These are phyloP conservation scores for Globisporangium cylindrosporum DNA, from an alignment of 352 stramenopile genomes.

Conservation along the genomic window DNA sequence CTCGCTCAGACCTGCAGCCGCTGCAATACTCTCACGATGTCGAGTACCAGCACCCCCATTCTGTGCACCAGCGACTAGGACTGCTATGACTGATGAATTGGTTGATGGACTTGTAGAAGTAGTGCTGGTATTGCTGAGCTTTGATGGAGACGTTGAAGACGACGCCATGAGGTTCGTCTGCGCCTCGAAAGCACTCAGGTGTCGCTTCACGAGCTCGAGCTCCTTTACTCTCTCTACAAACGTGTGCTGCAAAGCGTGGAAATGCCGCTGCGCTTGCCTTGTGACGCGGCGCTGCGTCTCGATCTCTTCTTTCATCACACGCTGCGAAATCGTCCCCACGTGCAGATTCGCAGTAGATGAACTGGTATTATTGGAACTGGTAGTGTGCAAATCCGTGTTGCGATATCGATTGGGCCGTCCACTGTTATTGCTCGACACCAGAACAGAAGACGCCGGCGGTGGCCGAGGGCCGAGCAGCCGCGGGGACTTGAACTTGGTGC, in stretches of 20 bases:
- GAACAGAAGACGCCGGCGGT: background rate
- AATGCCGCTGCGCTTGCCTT: constrained; percentile 37
- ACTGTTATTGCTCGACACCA: constrained; percentile 4
- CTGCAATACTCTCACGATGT: constrained; percentile 10
- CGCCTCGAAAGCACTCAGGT: constrained; percentile 31
- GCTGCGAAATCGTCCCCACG: constrained; percentile 25
- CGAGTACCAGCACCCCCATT: constrained; percentile 4
- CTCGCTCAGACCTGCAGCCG: background rate
- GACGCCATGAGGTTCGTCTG: background rate
- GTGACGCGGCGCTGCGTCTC: constrained; percentile 48
- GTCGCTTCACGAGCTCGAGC: constrained; percentile 31
- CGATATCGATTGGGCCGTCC: constrained; percentile 3
- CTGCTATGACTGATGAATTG: background rate
- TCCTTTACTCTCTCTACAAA: constrained; percentile 35
- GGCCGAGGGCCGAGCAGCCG: constrained; percentile 3
- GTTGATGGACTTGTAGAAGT: background rate
- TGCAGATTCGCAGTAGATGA: background rate
- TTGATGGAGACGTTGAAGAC: background rate
- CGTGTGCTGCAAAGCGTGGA: constrained; percentile 37
- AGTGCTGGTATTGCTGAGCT: background rate
- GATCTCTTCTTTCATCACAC: constrained; percentile 56
- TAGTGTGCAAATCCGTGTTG: background rate
- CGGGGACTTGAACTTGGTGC: constrained; percentile 14
- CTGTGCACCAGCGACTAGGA: constrained; percentile 10
- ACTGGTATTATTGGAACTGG: background rate